Percentiles rank a stretch among this genome's conserved stretches.
These are phyloP conservation scores for Penicillium antarcticum DNA, from an alignment of 495 filamentous ascomycete species.

Conservation along the genomic window DNA sequence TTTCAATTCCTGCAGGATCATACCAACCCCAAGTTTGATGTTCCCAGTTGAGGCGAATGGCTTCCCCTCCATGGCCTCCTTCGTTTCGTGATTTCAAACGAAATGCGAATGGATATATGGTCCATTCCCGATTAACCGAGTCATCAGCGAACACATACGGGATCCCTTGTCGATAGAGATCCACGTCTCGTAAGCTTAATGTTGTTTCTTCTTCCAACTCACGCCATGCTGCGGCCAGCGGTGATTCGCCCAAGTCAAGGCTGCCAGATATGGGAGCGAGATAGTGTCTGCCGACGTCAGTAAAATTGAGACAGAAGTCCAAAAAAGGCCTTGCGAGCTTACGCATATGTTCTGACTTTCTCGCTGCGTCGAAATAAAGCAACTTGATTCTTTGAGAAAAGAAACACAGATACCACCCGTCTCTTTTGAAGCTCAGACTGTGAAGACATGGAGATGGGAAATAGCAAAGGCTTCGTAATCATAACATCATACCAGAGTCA, in stretches of 20 bases:
- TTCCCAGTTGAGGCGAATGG: slow-evolving; percentile 61
- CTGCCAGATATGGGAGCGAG: slow-evolving; percentile 59
- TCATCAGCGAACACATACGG: slow-evolving; percentile 54
- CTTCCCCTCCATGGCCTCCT: slow-evolving; percentile 24
- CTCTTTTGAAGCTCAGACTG: slow-evolving; percentile 26
- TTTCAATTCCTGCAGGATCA: slow-evolving; percentile 41
- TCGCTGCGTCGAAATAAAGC: slow-evolving; percentile 57
- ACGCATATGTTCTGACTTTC: slow-evolving; percentile 56
- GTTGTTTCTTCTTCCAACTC: slow-evolving; percentile 62
- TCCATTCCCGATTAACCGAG: slow-evolving; percentile 55
- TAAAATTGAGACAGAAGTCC: background rate
- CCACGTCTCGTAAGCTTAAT: slow-evolving; percentile 42
- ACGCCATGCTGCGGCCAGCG: slow-evolving; percentile 55
- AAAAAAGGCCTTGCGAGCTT: slow-evolving; percentile 2
- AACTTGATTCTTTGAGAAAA: slow-evolving; percentile 48
- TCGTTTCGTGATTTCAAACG: slow-evolving; percentile 37
- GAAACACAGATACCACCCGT: slow-evolving; percentile 54
- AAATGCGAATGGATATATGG: slow-evolving; percentile 60
- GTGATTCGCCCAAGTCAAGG: slow-evolving; percentile 50
- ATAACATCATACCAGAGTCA: background rate
- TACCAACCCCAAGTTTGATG: slow-evolving; percentile 57
- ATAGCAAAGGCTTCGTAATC: background rate
- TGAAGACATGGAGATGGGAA: background rate
- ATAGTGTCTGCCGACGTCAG: slow-evolving; percentile 36
- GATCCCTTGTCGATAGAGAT: slow-evolving; percentile 55